phyloP scores from a whole-genome alignment of 163 green algal species.

The Trebouxia gelatinosa region DNA sequence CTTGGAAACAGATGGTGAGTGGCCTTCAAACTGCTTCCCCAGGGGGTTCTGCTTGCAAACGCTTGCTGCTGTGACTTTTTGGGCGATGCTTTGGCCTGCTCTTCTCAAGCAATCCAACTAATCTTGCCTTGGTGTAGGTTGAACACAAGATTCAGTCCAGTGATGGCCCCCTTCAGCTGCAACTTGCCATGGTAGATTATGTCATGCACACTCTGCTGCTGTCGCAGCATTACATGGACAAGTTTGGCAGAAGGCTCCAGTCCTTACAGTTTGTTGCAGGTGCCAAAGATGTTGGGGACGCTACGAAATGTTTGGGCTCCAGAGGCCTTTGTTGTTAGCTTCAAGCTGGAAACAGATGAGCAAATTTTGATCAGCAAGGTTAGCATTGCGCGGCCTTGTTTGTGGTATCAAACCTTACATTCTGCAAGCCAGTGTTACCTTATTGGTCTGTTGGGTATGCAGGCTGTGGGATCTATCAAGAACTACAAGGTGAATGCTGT shows the following conservation, averaged over 20 bases:
- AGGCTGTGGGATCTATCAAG: constrained; percentile 55
- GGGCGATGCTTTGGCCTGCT: no score
- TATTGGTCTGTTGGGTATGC: background rate
- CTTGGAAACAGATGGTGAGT: constrained; percentile 84
- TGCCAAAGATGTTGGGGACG: constrained; percentile 96
- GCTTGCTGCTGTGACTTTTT: no score
- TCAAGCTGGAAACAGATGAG: constrained; percentile 99
- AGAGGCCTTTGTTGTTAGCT: constrained; percentile 83
- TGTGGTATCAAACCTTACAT: background rate
- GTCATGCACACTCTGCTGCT: background rate
- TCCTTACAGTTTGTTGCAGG: constrained; percentile 41
- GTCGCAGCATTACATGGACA: background rate
- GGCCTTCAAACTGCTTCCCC: no score
- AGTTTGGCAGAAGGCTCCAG: no score
- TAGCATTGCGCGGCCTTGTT: background rate
- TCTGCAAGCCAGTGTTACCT: background rate
- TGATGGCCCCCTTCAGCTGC: constrained; percentile 61
- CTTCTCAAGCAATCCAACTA: background rate
- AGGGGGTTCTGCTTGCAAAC: constrained; percentile 16
- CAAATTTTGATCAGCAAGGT: constrained; percentile 87
- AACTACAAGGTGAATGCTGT: constrained; percentile 89
- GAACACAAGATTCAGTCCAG: constrained; percentile 99
- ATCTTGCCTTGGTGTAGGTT: constrained; percentile 48
- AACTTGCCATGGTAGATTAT: constrained; percentile 47
- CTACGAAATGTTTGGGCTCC: constrained; percentile 82